These are phyloP conservation scores for Zangia roseola DNA, from an alignment of 768 basidiomycete genomes.

Conservation along the genomic window DNA sequence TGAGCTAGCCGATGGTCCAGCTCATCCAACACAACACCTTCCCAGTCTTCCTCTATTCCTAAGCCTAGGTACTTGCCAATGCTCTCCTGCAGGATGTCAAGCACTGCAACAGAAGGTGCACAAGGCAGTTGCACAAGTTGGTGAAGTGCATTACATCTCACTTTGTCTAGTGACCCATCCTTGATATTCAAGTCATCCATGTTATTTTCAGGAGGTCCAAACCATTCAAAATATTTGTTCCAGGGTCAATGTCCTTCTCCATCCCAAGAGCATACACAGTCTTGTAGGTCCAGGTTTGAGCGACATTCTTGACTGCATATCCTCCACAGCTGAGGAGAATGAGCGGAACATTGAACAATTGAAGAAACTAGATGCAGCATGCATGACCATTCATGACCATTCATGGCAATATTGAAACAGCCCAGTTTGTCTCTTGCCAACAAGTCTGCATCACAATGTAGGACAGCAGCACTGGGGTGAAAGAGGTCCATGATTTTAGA, in stretches of 20 bases:
- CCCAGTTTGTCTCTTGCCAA: slow-evolving; percentile 94
- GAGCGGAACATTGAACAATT: slow-evolving; percentile 78
- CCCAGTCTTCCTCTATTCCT: slow-evolving; percentile 40
- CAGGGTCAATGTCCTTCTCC: slow-evolving; percentile 76
- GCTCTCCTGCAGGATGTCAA: slow-evolving; percentile 74
- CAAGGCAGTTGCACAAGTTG: slow-evolving; percentile 58
- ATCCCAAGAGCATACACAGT: slow-evolving; percentile 93
- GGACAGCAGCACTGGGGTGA: slow-evolving; percentile 80
- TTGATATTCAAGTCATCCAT: slow-evolving; percentile 91
- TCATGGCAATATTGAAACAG: slow-evolving; percentile 94
- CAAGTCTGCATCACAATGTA: slow-evolving; percentile 97
- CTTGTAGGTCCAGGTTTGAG: slow-evolving; percentile 93
- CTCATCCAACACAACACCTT: slow-evolving; percentile 49
- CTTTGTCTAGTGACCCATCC: slow-evolving; percentile 76
- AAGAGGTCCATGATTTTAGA: slow-evolving; percentile 84
- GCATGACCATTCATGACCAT: slow-evolving; percentile 96
- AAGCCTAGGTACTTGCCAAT: slow-evolving; percentile 64
- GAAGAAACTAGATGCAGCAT: slow-evolving; percentile 83
- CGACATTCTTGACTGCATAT: slow-evolving; percentile 96
- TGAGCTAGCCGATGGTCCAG: slow-evolving; percentile 71
- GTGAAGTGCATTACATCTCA: slow-evolving; percentile 63
- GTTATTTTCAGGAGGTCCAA: slow-evolving; percentile 88
- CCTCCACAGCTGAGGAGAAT: slow-evolving; percentile 95
- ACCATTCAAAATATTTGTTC: slow-evolving; percentile 96
- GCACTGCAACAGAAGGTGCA: slow-evolving; percentile 86